A percentile compares a stretch with the other conserved stretches of the same genome.
Conservation (phyloP, 371 early-diverging fungal species). For the Amoeboaphelidium protococcarum region DNA sequence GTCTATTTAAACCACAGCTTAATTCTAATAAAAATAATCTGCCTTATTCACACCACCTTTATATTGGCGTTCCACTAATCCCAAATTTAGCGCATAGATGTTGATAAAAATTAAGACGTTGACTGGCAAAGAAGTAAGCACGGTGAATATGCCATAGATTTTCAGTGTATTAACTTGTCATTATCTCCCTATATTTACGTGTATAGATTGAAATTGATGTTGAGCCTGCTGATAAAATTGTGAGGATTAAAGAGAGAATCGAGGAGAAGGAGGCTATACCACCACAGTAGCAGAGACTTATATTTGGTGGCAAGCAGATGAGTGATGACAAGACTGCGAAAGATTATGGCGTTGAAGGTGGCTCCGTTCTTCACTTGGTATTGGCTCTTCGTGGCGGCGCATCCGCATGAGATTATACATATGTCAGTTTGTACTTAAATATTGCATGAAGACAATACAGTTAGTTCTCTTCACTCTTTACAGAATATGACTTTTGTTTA, state of each 20-base stretch:
- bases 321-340: conserved; percentile 41
- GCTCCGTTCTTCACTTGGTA: conserved; percentile 85
- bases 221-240: conserved; percentile 52
- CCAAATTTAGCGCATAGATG: neutral
- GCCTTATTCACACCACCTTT: no score
- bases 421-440: no score
- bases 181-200: conserved; percentile 3
- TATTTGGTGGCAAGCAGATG: conserved; percentile 79
- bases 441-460: no score
- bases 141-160: conserved; percentile 17
- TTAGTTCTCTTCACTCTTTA: no score
- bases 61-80: neutral
- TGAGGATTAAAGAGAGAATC: conserved; percentile 71
- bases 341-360: conserved; percentile 55
- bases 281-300: conserved; percentile 68
- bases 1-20: no score
- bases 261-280: conserved; percentile 95
- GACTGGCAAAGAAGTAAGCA: conserved; percentile 45
- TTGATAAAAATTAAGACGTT: neutral
- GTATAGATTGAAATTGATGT: conserved; percentile 75
- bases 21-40: no score
- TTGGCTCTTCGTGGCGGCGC: conserved; percentile 87
- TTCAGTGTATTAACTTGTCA: neutral
- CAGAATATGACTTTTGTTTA: no score
- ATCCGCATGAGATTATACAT: no score